Percentiles rank a stretch among this genome's conserved stretches.
These are phyloP conservation scores for Grigorovia jiainica DNA, from an alignment of 805 yeast species.

Conservation along the genomic window DNA sequence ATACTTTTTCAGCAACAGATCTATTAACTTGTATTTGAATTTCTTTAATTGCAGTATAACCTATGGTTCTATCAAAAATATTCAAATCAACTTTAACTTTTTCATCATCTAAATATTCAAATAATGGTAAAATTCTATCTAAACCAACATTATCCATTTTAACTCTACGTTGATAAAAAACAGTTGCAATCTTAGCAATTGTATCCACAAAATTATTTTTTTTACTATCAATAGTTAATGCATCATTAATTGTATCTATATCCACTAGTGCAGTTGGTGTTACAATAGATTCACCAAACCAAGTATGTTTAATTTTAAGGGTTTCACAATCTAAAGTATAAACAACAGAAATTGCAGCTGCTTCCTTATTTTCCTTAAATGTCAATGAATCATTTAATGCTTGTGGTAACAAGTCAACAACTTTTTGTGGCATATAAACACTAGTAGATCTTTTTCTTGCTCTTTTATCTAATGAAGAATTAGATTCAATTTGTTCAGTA, in stretches of 20 bases:
- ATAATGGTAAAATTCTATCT: slow-evolving; percentile 43
- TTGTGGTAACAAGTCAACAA: slow-evolving; percentile 57
- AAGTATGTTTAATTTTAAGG: slow-evolving; percentile 64
- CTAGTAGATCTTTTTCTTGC: slow-evolving; percentile 85
- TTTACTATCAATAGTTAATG: slow-evolving; percentile 8
- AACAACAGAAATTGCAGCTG: slow-evolving; percentile 66
- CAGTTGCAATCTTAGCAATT: slow-evolving; percentile 15
- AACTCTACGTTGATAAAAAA: slow-evolving; percentile 20
- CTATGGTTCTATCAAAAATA: slow-evolving; percentile 52
- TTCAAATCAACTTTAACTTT: slow-evolving; percentile 62
- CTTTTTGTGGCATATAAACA: slow-evolving; percentile 74
- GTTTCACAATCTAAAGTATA: slow-evolving; percentile 68
- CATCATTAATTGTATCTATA: slow-evolving; percentile 13
- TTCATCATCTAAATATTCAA: slow-evolving; percentile 82
- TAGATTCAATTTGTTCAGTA: slow-evolving; percentile 59
- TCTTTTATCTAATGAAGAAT: slow-evolving; percentile 74
- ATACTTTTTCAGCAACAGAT: slow-evolving; percentile 74
- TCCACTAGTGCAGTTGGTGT: slow-evolving; percentile 40
- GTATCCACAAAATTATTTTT: slow-evolving; percentile 7
- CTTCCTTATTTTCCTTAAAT: slow-evolving; percentile 48
- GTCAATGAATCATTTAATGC: slow-evolving; percentile 51
- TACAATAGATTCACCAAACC: slow-evolving; percentile 65
- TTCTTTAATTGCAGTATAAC: slow-evolving; percentile 59
- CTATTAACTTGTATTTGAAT: slow-evolving; percentile 71
- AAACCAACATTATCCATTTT: slow-evolving; percentile 10